Evolutionary conservation across 2,329 filamentous ascomycete genomes (phyloP).

Genomic region (Cladosporium sp.): DNA sequence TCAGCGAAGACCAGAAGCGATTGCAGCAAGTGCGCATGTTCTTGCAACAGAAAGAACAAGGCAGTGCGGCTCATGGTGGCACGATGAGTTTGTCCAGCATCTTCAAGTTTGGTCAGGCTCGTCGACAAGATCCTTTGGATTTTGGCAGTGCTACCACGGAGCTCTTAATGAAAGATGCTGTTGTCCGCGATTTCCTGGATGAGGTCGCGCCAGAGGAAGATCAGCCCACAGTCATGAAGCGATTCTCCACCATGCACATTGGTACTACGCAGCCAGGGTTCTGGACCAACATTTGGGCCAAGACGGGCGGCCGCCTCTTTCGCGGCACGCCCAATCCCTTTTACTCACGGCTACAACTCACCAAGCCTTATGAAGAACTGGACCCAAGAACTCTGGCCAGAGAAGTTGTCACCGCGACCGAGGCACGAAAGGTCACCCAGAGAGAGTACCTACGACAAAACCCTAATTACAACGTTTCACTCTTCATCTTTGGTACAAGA

Average conservation of each 20-base stretch:
- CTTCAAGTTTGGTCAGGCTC: slow-evolving; percentile 63
- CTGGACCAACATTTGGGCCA: slow-evolving; percentile 32
- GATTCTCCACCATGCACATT: slow-evolving; percentile 16
- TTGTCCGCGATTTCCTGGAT: slow-evolving; percentile 92
- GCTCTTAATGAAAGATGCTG: slow-evolving; percentile 94
- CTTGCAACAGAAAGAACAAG: slow-evolving; percentile 84
- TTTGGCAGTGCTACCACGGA: slow-evolving; percentile 91
- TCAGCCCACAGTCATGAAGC: slow-evolving; percentile 10
- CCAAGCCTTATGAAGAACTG: slow-evolving; percentile 71
- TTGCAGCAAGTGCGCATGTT: slow-evolving; percentile 95
- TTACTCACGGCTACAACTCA: slow-evolving; percentile 77
- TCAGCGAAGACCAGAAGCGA: slow-evolving; percentile 97
- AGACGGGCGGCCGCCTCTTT: slow-evolving; percentile 34
- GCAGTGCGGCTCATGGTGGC: slow-evolving; percentile 60
- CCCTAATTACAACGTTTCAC: slow-evolving; percentile 87
- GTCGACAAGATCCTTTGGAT: slow-evolving; percentile 79
- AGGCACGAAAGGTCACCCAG: slow-evolving; percentile 82
- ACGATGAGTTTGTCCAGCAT: slow-evolving; percentile 73
- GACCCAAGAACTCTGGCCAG: slow-evolving; percentile 87
- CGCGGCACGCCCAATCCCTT: slow-evolving; percentile 84
- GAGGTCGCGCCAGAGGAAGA: slow-evolving; percentile 52
- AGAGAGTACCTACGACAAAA: slow-evolving; percentile 85
- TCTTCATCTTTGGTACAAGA: slow-evolving; percentile 80
- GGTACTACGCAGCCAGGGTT: slow-evolving; percentile 23
- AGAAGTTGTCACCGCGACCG: slow-evolving; percentile 81